Evolutionary conservation across 768 basidiomycete genomes (phyloP), one percentile per base, ranked within the genome.

Genomic region (Mycena belliarum): DNA sequence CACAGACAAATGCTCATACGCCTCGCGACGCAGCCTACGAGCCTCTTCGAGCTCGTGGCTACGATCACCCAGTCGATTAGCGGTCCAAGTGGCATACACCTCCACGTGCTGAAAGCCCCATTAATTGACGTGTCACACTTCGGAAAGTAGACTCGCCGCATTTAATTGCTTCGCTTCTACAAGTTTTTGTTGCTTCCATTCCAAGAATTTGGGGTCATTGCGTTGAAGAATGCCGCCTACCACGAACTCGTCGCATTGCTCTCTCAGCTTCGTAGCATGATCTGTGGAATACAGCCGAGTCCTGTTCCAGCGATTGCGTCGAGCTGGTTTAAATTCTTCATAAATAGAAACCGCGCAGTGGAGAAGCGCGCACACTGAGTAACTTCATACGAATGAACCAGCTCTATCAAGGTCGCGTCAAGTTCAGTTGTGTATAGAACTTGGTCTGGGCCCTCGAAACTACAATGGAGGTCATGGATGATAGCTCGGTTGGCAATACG

Each of bases 41-140:
- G 53, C 48, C 10, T 50, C 59, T 16, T 50, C 42, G 16, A 60
- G 49, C 45, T 60, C 53, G 14, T 51, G 21, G 21, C 24, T 60
- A 10, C 58, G 47, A 20, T 60, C 28, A 24, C 5, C 32, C 3
- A 23, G 41, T 6, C 52, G 59, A 20, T 51, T 47, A 18, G 28
- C 49, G 2, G 43, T 35, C 59, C 59, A 60, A 10, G 21, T 26
- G 9, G 29, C 25, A 11, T 49, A 60, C 23, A 48, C 15, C 20
- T 10, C 28, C 6, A 49, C 41, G 24, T 60, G 52, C 59, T 60
- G 28, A 3, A n/a, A 23, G 20, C 2, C 11, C 8, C 11, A 12
- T 46, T 8, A 28, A 24, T 20, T 9, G 1, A 26, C 23, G 8
- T 18, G 6, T 21, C 7, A 32, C 12, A 12, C 14, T 23, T n/a